Percentiles rank a stretch among this genome's conserved stretches.
phyloP scores from a whole-genome alignment of 108 stramenopile genomes.

The Ochromonas danica region DNA sequence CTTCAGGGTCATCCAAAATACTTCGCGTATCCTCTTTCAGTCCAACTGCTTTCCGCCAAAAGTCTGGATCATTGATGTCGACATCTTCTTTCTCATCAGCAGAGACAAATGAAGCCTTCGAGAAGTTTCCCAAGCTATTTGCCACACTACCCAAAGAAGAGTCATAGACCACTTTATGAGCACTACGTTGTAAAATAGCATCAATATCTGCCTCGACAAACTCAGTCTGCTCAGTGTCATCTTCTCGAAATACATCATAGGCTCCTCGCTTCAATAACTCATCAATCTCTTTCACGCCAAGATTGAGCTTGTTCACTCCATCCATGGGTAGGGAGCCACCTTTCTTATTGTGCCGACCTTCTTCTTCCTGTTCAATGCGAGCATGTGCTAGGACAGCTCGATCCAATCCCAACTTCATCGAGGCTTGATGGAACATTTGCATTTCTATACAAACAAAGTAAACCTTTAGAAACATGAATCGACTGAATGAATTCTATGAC shows the following conservation, averaged over 20 bases:
- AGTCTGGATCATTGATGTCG: conserved; percentile 64
- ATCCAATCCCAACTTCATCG: conserved; percentile 96
- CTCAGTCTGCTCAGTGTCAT: conserved; percentile 53
- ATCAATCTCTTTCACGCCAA: conserved; percentile 53
- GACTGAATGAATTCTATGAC: conserved; percentile 51
- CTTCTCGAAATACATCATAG: conserved; percentile 61
- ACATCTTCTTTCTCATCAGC: conserved; percentile 51
- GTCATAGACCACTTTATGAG: conserved; percentile 48
- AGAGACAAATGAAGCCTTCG: conserved; percentile 64
- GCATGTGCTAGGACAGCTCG: conserved; percentile 80
- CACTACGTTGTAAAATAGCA: conserved; percentile 52
- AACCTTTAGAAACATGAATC: conserved; percentile 44
- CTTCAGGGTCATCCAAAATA: background rate
- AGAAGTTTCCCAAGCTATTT: conserved; percentile 40
- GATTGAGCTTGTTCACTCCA: background rate
- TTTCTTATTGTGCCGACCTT: no score
- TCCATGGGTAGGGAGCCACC: no score
- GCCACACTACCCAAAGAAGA: conserved; percentile 24
- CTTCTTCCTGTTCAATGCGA: conserved; percentile 24
- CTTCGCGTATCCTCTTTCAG: conserved; percentile 44
- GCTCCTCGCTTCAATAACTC: conserved; percentile 61
- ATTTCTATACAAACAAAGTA: conserved; percentile 28
- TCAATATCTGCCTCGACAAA: conserved; percentile 60
- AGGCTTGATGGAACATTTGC: conserved; percentile 90
- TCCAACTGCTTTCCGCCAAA: conserved; percentile 63